Evolutionary conservation across 176 grass and related monocot genomes (phyloP).

Genomic region (Aegilops bicornis): DNA sequence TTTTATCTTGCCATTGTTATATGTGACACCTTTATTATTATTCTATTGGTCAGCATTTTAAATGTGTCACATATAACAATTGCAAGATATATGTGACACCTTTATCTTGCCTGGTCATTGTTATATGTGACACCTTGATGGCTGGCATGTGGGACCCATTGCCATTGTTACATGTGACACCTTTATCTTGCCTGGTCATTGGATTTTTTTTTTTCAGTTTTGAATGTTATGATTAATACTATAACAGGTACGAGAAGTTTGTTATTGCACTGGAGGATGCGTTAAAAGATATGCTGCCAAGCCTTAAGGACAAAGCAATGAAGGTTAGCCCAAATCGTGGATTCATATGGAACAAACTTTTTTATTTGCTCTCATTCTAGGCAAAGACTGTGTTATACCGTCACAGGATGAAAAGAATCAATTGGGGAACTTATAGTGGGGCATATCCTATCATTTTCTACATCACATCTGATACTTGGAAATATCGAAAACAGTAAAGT

Average conservation of each 20-base stretch:
- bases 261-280: conserved; percentile 89
- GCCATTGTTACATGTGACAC: too few species aligned
- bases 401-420: neutral
- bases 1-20: neutral
- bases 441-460: neutral
- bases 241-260: conserved; percentile 86
- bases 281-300: conserved; percentile 93
- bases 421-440: neutral
- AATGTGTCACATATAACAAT: too few species aligned
- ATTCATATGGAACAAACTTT: conserved; percentile 15
- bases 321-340: conserved; percentile 58
- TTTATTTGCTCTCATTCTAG: neutral
- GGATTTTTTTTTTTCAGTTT: neutral
- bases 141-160: neutral
- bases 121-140: neutral
- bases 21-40: neutral
- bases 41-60: neutral
- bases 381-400: neutral
- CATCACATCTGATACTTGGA: conserved; percentile 16
- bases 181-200: neutral
- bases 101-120: too few species aligned
- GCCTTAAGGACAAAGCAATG: conserved; percentile 96
- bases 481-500: neutral
- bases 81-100: too few species aligned
- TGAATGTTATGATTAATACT: conserved; percentile 19